These are phyloP conservation scores for Starmerella powellii DNA, from an alignment of 805 yeast genomes.

Conservation along the genomic window DNA sequence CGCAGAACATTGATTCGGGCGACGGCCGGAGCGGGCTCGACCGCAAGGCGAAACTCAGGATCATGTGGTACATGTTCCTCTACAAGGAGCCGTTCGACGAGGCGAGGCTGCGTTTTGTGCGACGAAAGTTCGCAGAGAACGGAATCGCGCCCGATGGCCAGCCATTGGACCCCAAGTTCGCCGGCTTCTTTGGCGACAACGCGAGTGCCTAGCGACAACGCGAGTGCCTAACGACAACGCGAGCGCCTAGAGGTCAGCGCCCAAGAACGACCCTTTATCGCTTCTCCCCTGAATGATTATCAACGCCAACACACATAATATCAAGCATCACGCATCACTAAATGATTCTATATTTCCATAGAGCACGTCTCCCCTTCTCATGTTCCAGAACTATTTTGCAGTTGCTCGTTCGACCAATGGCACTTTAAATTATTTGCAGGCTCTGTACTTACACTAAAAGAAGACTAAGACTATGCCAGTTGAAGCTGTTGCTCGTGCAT, in stretches of 20 bases:
- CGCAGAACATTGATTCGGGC: constrained; percentile 34
- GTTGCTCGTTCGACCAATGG: no score
- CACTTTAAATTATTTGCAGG: no score
- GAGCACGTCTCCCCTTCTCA: no score
- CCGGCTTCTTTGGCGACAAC: constrained; percentile 23
- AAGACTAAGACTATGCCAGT: constrained; percentile 4
- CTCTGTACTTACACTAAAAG: no score
- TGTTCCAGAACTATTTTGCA: no score
- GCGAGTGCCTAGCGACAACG: no score
- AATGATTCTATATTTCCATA: no score
- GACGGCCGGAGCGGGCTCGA: constrained; percentile 57
- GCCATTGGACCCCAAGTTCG: constrained; percentile 55
- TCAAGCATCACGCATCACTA: no score
- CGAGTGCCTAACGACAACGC: no score
- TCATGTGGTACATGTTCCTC: constrained; percentile 43
- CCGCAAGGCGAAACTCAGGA: constrained; percentile 39
- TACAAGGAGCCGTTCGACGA: constrained; percentile 49
- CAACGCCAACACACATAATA: no score
- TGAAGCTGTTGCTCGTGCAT: constrained; percentile 62
- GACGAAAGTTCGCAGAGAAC: constrained; percentile 36
- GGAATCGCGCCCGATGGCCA: constrained; percentile 53
- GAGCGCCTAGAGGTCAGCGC: no score
- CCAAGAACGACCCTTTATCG: constrained; percentile 5
- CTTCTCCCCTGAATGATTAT: no score
- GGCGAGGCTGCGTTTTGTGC: constrained; percentile 48